Evolutionary conservation across 768 basidiomycete species (phyloP).

Genomic region (Xanthoconium purpureum): DNA sequence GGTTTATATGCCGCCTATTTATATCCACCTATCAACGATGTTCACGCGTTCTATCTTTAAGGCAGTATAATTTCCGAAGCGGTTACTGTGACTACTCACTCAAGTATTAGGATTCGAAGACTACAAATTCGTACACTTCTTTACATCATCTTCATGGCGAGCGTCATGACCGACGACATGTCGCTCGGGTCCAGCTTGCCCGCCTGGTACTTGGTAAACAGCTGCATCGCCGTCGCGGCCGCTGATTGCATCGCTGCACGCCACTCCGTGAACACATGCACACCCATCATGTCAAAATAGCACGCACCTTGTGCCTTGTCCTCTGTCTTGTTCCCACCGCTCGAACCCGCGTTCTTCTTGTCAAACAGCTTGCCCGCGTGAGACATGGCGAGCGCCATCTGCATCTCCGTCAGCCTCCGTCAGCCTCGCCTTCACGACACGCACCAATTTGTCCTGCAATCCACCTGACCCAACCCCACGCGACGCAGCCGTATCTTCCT

Average conservation of each 20-base stretch:
- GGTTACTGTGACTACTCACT: neutral
- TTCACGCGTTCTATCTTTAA: neutral
- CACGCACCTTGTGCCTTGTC: conserved; percentile 29
- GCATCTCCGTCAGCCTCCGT: neutral
- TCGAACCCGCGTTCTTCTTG: conserved; percentile 28
- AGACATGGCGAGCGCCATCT: conserved; percentile 33
- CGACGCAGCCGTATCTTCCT: conserved; percentile 2
- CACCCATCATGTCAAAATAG: neutral
- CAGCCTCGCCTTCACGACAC: neutral
- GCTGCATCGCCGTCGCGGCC: conserved; percentile 30
- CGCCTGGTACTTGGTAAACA: conserved; percentile 23
- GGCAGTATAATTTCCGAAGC: neutral
- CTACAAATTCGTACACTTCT: too few species aligned
- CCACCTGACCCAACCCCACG: conserved; percentile 15
- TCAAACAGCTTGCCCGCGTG: conserved; percentile 33
- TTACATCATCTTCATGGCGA: conserved; percentile 27
- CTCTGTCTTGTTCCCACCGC: conserved; percentile 7
- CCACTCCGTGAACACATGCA: neutral
- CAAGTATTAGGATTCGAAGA: too few species aligned
- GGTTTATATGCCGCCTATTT: conserved; percentile 13
- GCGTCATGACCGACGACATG: conserved; percentile 25
- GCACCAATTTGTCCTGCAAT: conserved; percentile 30
- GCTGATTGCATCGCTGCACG: conserved; percentile 32
- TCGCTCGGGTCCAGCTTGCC: conserved; percentile 30
- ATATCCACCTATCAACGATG: neutral